Conservation (phyloP, 257 asterid genomes). For the Buddleja alternifolia region DNA sequence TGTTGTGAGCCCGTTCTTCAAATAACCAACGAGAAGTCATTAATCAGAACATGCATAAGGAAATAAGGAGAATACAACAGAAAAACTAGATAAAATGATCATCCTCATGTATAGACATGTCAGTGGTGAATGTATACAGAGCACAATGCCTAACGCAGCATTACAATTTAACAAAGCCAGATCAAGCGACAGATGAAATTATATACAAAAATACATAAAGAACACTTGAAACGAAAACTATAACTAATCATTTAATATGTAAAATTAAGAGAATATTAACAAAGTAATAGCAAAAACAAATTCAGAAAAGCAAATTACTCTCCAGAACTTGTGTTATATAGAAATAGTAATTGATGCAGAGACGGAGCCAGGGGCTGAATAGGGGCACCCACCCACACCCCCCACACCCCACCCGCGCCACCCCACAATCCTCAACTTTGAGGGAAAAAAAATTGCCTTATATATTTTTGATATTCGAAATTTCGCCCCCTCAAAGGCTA, state of each 20-base stretch:
- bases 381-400: too few relatives aligned
- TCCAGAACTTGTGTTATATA: background rate
- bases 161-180: background rate
- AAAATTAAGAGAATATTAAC: background rate
- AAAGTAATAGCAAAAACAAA: background rate
- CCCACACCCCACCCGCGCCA: too few relatives aligned
- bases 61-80: background rate
- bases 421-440: too few relatives aligned
- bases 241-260: background rate
- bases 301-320: background rate
- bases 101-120: too few relatives aligned
- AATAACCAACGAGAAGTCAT: slow-evolving; percentile 29
- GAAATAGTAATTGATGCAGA: slow-evolving; percentile 17
- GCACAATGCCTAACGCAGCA: too few relatives aligned
- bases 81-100: background rate
- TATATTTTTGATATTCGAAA: too few relatives aligned
- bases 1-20: slow-evolving; percentile 29
- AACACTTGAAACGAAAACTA: slow-evolving; percentile 1
- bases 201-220: background rate
- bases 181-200: background rate
- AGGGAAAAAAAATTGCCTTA: too few relatives aligned
- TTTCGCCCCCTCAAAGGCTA: too few relatives aligned
- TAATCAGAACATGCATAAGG: background rate
- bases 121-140: too few relatives aligned
- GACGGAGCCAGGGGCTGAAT: too few relatives aligned